Base-by-base conservation (phyloP, 2,329 filamentous ascomycete species). In the Pyrenochaeta sp. region DNA sequence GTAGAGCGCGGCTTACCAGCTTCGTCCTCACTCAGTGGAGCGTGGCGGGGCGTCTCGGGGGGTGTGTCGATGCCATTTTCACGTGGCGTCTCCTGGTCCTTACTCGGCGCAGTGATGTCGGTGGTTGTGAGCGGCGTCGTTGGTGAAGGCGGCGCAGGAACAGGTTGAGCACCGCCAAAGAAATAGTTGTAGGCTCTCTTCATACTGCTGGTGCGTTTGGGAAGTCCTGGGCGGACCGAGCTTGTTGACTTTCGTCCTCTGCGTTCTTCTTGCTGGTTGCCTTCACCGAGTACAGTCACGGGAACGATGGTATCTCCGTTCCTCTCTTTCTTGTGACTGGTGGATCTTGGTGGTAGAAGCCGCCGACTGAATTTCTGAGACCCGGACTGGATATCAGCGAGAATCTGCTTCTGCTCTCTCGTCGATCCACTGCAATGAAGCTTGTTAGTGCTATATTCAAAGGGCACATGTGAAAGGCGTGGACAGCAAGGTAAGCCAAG, bases 121-220 rank as follows among this genome's bases (percentile, higher is more conserved):
- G 61, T 63, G 14, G 69, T 68, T 15, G 63, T 67, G 32, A 67
- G 56, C 4, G 68, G 68, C 7, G 67, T 68, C 6, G 66, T 66
- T 11, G 72, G 71, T 27, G 64, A 63, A 20, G 63, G 58, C 21
- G 69, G 67, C 4, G 63, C 58, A 7, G 65, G 62, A 35, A 57
- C 60, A 6, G 65, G 58, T 21, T 61, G 44, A 18, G 40, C 35
- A 36, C 64, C 66, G 41, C 73, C 73, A 53, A 77, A 77, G 45
- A 77, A 75, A 55, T 75, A 77, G 60, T 75, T 74, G 66, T 76
- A 76, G 9, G 73, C 73, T 51, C 74, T 66, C 56, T 68, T 67
- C 74, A 77, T 77, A 44, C 72, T 76, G 74, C 68, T 73, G 21
- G 65, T 70, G 23, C 73, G 69, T 51, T 73, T 74, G 50, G 70